A percentile compares a stretch with the other conserved stretches of the same genome.
Evolutionary conservation across 2,329 filamentous ascomycete species (phyloP).

Genomic region (Myriosclerotinia duriaeana): DNA sequence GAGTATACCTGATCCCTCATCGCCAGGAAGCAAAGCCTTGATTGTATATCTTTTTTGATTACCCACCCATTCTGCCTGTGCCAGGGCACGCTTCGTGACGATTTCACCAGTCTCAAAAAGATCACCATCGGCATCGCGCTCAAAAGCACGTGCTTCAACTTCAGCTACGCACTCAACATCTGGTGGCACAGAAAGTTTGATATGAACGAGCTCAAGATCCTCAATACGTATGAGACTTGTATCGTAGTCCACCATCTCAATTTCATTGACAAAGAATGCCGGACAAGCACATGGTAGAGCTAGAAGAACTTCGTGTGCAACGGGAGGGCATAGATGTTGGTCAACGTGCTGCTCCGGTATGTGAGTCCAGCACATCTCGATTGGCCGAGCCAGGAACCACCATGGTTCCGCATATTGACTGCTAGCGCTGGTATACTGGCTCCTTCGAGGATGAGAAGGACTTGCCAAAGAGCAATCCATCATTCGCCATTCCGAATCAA

Average conservation of each 20-base stretch:
- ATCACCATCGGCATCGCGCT: constrained; percentile 84
- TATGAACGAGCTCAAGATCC: constrained; percentile 87
- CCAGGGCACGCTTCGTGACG: constrained; percentile 79
- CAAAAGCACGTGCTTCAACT: constrained; percentile 79
- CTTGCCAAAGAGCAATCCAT: constrained; percentile 92
- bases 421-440: constrained; percentile 71
- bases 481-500: constrained; percentile 94
- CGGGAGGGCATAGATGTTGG: constrained; percentile 88
- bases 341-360: constrained; percentile 83
- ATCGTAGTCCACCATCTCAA: constrained; percentile 86
- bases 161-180: constrained; percentile 93
- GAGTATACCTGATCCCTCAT: constrained; percentile 83
- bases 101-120: constrained; percentile 88
- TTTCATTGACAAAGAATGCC: constrained; percentile 77
- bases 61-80: constrained; percentile 87
- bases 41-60: constrained; percentile 89
- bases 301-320: constrained; percentile 81
- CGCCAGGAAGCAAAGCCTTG: constrained; percentile 86
- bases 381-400: constrained; percentile 90
- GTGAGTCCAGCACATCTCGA: constrained; percentile 93
- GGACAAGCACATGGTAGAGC: constrained; percentile 84
- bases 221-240: constrained; percentile 83
- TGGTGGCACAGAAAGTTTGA: constrained; percentile 81
- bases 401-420: constrained; percentile 75
- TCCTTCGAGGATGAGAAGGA: constrained; percentile 81